phyloP scores from a whole-genome alignment of 441 rosid species.

The Sinapis alba region DNA sequence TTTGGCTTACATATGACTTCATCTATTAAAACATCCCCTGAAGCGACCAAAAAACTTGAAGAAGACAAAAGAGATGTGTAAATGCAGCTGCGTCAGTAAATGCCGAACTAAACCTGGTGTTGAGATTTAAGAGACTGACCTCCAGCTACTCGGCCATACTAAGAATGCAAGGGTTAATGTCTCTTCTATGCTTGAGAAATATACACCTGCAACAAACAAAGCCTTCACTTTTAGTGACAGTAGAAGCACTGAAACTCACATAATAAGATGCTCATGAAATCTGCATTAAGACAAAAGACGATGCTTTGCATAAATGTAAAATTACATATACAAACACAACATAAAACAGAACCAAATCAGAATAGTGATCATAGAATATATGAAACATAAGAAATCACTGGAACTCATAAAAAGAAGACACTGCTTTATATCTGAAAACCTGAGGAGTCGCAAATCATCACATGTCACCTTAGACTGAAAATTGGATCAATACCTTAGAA shows the following conservation, averaged over 20 bases:
- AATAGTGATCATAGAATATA: too few species aligned
- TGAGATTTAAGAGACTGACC: slow-evolving; percentile 37
- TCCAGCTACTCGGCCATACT: slow-evolving; percentile 51
- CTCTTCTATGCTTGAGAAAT: slow-evolving; percentile 53
- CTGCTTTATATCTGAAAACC: background rate
- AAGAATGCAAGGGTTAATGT: slow-evolving; percentile 47
- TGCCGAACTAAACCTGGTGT: background rate
- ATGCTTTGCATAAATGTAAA: background rate
- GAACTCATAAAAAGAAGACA: too few species aligned
- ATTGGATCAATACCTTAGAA: too few species aligned
- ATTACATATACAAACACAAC: background rate
- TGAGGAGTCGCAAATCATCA: background rate
- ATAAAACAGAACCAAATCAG: too few species aligned
- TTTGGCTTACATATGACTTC: too few species aligned
- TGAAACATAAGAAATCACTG: too few species aligned
- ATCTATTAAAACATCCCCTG: too few species aligned
- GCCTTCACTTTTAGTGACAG: slow-evolving; percentile 10
- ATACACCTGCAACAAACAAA: slow-evolving; percentile 42
- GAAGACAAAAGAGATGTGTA: background rate
- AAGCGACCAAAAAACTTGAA: slow-evolving; percentile 8
- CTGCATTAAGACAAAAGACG: background rate
- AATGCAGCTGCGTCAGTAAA: background rate
- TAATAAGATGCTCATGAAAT: background rate
- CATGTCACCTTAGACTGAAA: too few species aligned
- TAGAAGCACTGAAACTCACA: background rate